These are phyloP conservation scores for Hirsutella thompsonii DNA, from an alignment of 2,329 filamentous ascomycete genomes.

Conservation along the genomic window DNA sequence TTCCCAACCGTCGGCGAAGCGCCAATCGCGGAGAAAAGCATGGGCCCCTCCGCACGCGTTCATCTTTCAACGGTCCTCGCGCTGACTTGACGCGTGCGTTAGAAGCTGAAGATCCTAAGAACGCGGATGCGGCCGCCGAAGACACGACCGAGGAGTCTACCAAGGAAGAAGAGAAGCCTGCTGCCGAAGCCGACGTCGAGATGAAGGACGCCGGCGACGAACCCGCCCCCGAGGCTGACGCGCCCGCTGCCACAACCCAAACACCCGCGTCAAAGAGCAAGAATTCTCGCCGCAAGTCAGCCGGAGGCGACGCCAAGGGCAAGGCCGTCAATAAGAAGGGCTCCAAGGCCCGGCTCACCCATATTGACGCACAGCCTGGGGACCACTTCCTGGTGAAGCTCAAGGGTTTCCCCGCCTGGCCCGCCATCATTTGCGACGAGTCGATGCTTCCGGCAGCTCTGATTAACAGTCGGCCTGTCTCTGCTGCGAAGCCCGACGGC, in stretches of 20 bases:
- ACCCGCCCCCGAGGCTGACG: slow-evolving; percentile 15
- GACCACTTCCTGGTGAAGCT: slow-evolving; percentile 88
- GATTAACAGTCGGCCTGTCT: slow-evolving; percentile 67
- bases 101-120: slow-evolving; percentile 16
- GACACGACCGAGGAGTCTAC: slow-evolving; percentile 15
- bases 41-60: neutral
- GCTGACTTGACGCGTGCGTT: slow-evolving; percentile 14
- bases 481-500: slow-evolving; percentile 69
- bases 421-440: slow-evolving; percentile 86
- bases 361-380: slow-evolving; percentile 75
- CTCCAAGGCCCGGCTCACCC: slow-evolving; percentile 56
- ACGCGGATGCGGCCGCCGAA: slow-evolving; percentile 17
- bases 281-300: slow-evolving; percentile 67
- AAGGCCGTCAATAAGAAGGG: slow-evolving; percentile 83
- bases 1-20: neutral
- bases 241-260: slow-evolving; percentile 12
- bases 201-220: slow-evolving; percentile 18
- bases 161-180: slow-evolving; percentile 9
- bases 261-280: slow-evolving; percentile 22
- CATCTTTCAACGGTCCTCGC: slow-evolving; percentile 5
- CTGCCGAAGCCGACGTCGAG: slow-evolving; percentile 35
- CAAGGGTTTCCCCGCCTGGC: slow-evolving; percentile 92
- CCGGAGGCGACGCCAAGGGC: slow-evolving; percentile 50
- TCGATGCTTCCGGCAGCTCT: slow-evolving; percentile 78
- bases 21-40: neutral